Evolutionary conservation across 805 yeast species (phyloP).

Genomic region (Kurtzmaniella fragi): DNA sequence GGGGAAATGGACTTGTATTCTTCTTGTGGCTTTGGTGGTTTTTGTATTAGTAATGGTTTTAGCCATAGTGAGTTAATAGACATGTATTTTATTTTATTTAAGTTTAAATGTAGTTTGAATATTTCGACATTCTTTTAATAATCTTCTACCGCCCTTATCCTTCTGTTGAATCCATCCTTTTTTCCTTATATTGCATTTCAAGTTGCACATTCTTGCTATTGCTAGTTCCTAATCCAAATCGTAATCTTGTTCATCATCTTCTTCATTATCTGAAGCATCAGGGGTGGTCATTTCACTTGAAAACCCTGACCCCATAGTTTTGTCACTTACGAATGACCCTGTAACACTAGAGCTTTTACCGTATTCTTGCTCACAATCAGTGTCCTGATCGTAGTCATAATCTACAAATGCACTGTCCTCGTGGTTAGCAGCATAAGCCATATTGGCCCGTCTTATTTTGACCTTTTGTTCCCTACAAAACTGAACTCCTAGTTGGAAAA

Average conservation of each 20-base stretch:
- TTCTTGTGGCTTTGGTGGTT: conserved; percentile 54
- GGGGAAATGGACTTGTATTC: conserved; percentile 69
- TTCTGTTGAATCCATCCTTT: too few relatives aligned
- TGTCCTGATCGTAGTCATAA: not conserved
- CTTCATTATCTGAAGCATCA: conserved; percentile 5
- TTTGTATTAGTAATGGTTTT: conserved; percentile 55
- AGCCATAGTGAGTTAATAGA: conserved; percentile 41
- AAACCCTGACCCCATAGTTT: not conserved
- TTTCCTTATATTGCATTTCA: conserved; percentile 3
- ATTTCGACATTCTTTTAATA: not conserved
- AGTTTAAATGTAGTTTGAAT: not conserved
- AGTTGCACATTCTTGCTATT: conserved; percentile 9
- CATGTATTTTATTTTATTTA: not conserved
- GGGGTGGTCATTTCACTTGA: conserved; percentile 5
- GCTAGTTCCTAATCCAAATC: conserved; percentile 10
- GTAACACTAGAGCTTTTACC: too few relatives aligned
- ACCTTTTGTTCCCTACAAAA: conserved; percentile 15
- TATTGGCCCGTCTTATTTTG: conserved; percentile 12
- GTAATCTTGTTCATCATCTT: conserved; percentile 1
- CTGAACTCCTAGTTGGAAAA: conserved; percentile 26
- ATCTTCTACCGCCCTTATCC: too few relatives aligned
- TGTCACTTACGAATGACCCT: too few relatives aligned
- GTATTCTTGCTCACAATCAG: not conserved
- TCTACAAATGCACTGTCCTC: conserved; percentile 11
- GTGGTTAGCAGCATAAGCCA: conserved; percentile 17